Evolutionary conservation across 345 rosid species (phyloP).

Genomic region (Salix viminalis): DNA sequence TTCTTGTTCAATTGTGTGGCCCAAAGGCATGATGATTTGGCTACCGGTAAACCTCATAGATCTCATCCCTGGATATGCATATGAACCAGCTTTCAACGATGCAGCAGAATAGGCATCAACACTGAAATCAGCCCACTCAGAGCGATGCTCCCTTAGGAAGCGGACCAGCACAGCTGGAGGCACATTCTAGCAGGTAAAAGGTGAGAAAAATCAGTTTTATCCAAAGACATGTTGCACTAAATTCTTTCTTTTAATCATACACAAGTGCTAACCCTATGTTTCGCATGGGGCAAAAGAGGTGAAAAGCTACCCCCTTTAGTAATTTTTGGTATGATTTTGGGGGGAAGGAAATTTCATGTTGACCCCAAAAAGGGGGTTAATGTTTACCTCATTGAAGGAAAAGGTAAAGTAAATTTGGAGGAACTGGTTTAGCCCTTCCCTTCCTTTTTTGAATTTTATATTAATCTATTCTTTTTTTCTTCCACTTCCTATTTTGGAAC

Average conservation of each 20-base stretch:
- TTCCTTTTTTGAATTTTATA: neutral
- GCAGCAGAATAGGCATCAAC: conserved; percentile 97
- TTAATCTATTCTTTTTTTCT: neutral
- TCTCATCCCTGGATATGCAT: conserved; percentile 87
- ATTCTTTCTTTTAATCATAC: neutral
- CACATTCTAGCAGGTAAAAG: conserved; percentile 58
- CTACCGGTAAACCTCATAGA: conserved; percentile 93
- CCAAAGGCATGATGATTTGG: conserved; percentile 95
- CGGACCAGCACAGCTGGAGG: conserved; percentile 93
- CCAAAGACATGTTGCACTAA: neutral
- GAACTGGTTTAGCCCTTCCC: neutral
- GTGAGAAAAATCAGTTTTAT: neutral
- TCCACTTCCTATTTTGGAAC: too few species aligned
- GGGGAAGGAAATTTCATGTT: neutral
- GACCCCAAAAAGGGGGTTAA: too few species aligned
- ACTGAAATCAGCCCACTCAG: conserved; percentile 98
- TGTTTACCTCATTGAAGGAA: neutral
- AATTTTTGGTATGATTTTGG: neutral
- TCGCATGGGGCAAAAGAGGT: too few species aligned
- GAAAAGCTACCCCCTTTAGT: neutral
- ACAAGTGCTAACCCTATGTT: neutral
- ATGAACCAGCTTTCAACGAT: conserved; percentile 69
- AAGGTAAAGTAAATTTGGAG: neutral
- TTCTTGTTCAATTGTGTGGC: conserved; percentile 94
- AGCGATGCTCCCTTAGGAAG: conserved; percentile 93